A percentile compares a stretch with the other conserved stretches of the same genome.
These are phyloP conservation scores for Capsicum chinense DNA, from an alignment of 257 asterid genomes.

Conservation along the genomic window DNA sequence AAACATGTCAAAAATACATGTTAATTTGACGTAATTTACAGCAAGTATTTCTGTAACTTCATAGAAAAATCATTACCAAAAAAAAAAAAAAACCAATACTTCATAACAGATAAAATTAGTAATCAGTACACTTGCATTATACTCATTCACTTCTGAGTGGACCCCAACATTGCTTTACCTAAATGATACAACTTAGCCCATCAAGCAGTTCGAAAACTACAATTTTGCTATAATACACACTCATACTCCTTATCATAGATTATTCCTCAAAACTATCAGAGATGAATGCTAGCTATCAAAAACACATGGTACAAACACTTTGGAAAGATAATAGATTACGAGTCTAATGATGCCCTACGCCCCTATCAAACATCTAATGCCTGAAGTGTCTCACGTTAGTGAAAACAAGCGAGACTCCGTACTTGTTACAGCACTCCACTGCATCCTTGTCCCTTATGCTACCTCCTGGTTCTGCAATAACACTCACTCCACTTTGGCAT, in stretches of 20 bases:
- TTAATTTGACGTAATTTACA: background rate
- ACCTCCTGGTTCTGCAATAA: slow-evolving; percentile 95
- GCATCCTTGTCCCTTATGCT: slow-evolving; percentile 88
- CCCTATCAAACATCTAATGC: slow-evolving; percentile 51
- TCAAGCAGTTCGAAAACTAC: background rate
- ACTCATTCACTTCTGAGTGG: background rate
- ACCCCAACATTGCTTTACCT: background rate
- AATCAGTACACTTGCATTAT: background rate
- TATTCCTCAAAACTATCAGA: background rate
- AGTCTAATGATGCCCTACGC: background rate
- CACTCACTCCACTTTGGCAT: slow-evolving; percentile 73
- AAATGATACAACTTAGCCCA: background rate
- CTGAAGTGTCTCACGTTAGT: slow-evolving; percentile 91
- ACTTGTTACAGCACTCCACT: slow-evolving; percentile 84
- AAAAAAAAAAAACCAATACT: too few relatives aligned
- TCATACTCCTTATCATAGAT: background rate
- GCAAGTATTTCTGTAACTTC: background rate
- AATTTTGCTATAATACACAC: slow-evolving; percentile 1
- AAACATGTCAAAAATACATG: too few relatives aligned
- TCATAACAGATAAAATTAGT: background rate
- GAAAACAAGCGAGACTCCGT: slow-evolving; percentile 75
- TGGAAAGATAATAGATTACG: background rate
- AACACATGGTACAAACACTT: background rate
- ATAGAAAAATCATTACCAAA: too few relatives aligned
- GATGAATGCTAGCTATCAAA: background rate